Conservation (phyloP, 331 rosid species). For the Prunus yedoensis region DNA sequence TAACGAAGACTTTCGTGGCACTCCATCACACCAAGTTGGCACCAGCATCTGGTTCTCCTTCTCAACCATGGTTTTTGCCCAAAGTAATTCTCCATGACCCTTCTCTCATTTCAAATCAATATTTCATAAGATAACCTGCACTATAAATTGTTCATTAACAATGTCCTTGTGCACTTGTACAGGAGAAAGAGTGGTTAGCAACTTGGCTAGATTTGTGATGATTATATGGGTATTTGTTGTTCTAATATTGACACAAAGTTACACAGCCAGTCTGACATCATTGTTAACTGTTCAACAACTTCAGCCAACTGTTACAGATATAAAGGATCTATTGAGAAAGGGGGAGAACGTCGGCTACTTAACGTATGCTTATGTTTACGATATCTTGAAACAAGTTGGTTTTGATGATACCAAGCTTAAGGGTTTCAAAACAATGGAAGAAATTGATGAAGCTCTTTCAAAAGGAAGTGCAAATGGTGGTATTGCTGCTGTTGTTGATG, state of each 20-base stretch:
- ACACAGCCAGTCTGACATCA: constrained; percentile 23
- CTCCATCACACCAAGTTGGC: constrained; percentile 40
- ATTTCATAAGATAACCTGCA: not conserved
- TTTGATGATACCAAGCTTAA: constrained; percentile 33
- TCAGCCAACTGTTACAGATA: constrained; percentile 21
- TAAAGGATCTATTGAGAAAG: constrained; percentile 16
- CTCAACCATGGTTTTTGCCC: constrained; percentile 50
- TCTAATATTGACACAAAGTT: constrained; percentile 19
- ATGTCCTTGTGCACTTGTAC: not conserved
- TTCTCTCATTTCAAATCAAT: not conserved
- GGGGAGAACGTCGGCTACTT: not conserved
- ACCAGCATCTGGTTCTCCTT: constrained; percentile 62
- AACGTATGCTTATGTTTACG: constrained; percentile 35
- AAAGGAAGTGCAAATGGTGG: constrained; percentile 32
- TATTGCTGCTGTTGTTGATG: constrained; percentile 37
- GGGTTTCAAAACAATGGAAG: constrained; percentile 19
- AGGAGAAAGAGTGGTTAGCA: constrained; percentile 49
- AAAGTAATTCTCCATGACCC: constrained; percentile 26
- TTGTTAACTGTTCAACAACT: constrained; percentile 50
- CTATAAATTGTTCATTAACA: no score
- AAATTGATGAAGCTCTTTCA: constrained; percentile 29
- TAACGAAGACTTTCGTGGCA: constrained; percentile 39
- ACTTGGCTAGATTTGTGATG: constrained; percentile 47
- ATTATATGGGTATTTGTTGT: constrained; percentile 35
- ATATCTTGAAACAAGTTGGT: constrained; percentile 21